phyloP scores from a whole-genome alignment of 163 green algal genomes.

The Coccomyxa subellipsoidea region DNA sequence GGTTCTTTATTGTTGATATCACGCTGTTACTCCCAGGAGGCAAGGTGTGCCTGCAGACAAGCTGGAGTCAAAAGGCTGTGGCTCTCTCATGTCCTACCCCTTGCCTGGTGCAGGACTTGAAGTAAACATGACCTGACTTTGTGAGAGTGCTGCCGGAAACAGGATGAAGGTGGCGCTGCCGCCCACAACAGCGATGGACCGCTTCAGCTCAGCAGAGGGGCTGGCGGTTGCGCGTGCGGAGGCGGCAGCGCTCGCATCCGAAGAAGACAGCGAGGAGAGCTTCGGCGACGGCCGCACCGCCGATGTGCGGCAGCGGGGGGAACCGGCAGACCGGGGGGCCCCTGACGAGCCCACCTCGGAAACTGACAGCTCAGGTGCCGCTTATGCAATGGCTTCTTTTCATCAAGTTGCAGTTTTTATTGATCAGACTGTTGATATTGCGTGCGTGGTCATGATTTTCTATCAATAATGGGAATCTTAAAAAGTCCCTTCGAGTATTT shows the following conservation, averaged over 20 bases:
- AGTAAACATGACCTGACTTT: no score
- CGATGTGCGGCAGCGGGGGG: background rate
- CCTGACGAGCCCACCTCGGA: background rate
- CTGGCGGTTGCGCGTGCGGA: background rate
- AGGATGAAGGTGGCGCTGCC: constrained; percentile 29
- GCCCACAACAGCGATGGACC: constrained; percentile 9
- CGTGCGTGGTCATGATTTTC: no score
- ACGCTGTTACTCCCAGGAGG: background rate
- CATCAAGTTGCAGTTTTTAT: no score
- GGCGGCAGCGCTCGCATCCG: background rate
- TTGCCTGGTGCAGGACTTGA: no score
- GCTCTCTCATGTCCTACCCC: no score
- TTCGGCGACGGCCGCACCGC: no score
- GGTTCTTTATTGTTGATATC: background rate
- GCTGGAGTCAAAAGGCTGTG: no score
- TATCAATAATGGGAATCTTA: no score
- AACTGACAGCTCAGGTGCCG: background rate
- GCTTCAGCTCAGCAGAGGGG: constrained; percentile 6
- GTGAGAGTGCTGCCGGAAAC: background rate
- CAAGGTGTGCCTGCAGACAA: no score
- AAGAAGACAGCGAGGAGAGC: background rate
- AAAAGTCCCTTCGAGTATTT: no score
- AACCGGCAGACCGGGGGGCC: background rate
- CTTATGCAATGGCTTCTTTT: no score
- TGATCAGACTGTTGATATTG: no score